These are phyloP conservation scores for Dioszegia aurantiaca DNA, from an alignment of 768 basidiomycete species.

Conservation along the genomic window DNA sequence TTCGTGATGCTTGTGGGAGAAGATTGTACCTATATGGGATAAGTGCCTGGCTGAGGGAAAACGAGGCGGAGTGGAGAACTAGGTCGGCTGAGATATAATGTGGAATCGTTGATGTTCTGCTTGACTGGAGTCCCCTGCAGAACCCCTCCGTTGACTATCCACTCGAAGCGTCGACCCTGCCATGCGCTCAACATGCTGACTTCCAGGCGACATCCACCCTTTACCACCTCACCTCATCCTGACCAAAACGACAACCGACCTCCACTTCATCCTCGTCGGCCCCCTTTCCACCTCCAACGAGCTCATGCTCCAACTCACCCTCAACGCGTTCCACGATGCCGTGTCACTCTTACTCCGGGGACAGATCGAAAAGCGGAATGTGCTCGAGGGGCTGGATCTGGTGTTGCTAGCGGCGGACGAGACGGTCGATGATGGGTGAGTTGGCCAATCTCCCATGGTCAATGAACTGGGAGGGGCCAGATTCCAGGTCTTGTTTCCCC, in stretches of 20 bases:
- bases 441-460: no score
- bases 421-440: slow-evolving; percentile 95
- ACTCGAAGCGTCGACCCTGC: no score
- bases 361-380: slow-evolving; percentile 88
- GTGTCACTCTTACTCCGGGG: slow-evolving; percentile 80
- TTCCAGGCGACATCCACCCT: slow-evolving; percentile 83
- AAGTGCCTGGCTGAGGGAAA: no score
- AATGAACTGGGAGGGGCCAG: no score
- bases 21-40: background rate
- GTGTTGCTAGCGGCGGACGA: slow-evolving; percentile 91
- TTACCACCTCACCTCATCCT: slow-evolving; percentile 85
- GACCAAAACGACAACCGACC: slow-evolving; percentile 90
- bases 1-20: background rate
- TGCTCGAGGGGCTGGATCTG: slow-evolving; percentile 90
- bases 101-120: no score
- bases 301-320: slow-evolving; percentile 84
- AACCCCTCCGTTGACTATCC: no score
- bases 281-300: slow-evolving; percentile 81
- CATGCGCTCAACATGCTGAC: background rate
- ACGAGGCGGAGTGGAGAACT: no score
- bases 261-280: slow-evolving; percentile 90
- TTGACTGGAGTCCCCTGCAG: no score
- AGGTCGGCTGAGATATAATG: no score
- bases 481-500: no score
- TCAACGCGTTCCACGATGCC: slow-evolving; percentile 81